These are phyloP conservation scores for Auriculariales sp. DNA, from an alignment of 768 basidiomycete species.

Conservation along the genomic window DNA sequence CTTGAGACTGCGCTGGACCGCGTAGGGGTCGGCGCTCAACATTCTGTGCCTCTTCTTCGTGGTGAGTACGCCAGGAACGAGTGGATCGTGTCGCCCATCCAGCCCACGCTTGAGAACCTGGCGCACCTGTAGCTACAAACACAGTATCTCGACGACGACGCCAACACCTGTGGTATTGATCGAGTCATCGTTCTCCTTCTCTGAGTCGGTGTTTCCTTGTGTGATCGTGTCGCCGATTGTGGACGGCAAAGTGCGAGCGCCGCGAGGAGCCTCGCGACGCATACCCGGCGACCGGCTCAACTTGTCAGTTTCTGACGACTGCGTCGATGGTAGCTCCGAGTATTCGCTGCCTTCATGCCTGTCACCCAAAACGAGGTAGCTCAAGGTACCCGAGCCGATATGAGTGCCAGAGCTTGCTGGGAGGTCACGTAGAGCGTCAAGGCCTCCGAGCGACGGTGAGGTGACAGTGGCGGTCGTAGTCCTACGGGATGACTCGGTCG, in stretches of 20 bases:
- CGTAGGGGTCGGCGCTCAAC: no score
- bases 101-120: no score
- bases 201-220: conserved; percentile 28
- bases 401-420: conserved; percentile 22
- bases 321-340: conserved; percentile 4
- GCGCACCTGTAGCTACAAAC: no score
- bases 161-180: conserved; percentile 14
- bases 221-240: conserved; percentile 17
- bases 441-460: not conserved
- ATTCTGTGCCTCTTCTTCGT: no score
- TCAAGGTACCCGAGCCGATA: conserved; percentile 34
- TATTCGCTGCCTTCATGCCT: conserved; percentile 23
- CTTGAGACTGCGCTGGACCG: no score
- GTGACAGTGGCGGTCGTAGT: not conserved
- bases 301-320: conserved; percentile 7
- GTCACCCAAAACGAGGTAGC: conserved; percentile 37
- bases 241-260: conserved; percentile 29
- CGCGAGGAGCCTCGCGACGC: conserved; percentile 32
- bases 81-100: no score
- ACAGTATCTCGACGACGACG: no score
- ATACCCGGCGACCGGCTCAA: conserved; percentile 47
- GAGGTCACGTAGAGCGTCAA: not conserved
- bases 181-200: conserved; percentile 39
- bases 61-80: no score
- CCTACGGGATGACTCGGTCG: not conserved